A percentile compares a stretch with the other conserved stretches of the same genome.
phyloP scores from a whole-genome alignment of 306 rosid species.

The Cicer bijugum region DNA sequence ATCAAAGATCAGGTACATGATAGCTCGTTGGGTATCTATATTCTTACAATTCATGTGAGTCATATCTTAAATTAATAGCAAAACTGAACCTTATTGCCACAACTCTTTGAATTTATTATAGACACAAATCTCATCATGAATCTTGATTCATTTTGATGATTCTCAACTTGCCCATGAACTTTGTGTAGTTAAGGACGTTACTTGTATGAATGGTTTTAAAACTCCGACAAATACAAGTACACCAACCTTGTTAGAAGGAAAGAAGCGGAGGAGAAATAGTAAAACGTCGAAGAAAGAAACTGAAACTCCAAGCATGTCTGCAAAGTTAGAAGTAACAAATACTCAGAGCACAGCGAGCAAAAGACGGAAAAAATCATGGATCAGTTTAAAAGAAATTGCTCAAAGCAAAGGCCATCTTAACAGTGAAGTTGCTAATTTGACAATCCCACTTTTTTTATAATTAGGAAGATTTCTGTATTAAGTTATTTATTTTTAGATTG shows the following conservation, averaged over 20 bases:
- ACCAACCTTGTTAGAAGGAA: slow-evolving; percentile 45
- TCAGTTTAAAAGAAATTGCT: slow-evolving; percentile 80
- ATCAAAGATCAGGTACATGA: too few relatives aligned
- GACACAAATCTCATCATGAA: not conserved
- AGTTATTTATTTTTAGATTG: too few relatives aligned
- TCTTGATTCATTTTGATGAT: not conserved
- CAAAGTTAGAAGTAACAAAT: slow-evolving; percentile 45
- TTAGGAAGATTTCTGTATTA: not conserved
- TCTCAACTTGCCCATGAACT: not conserved
- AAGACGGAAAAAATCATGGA: slow-evolving; percentile 71
- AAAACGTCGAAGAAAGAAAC: slow-evolving; percentile 45
- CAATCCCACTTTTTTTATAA: slow-evolving; percentile 56
- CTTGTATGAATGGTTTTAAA: slow-evolving; percentile 29
- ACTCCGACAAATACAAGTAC: slow-evolving; percentile 43
- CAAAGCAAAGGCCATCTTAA: slow-evolving; percentile 28
- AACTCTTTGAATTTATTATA: too few relatives aligned
- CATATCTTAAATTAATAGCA: not conserved
- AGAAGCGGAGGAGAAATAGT: slow-evolving; percentile 56
- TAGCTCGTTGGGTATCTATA: too few relatives aligned
- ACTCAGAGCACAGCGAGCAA: slow-evolving; percentile 48
- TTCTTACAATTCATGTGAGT: not conserved
- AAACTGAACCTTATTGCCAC: not conserved
- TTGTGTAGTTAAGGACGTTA: not conserved
- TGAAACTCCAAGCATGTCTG: slow-evolving; percentile 44
- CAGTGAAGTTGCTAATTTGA: slow-evolving; percentile 38